Evolutionary conservation across 1,139 yeast species (phyloP).

Genomic region (Zhuliangozyma blackwelliae): DNA sequence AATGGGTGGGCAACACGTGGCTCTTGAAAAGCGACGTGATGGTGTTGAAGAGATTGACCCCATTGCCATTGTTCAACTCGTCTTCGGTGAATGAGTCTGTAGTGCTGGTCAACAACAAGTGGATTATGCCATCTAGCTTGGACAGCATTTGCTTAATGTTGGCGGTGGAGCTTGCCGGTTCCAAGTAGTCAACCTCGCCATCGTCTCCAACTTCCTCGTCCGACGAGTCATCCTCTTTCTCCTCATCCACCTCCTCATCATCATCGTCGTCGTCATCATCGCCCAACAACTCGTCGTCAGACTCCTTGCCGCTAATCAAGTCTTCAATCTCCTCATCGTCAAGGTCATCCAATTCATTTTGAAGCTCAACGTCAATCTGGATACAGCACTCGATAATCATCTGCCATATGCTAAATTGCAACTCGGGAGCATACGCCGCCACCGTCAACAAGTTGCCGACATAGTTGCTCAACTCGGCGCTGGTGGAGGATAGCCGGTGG

Average conservation of each 20-base stretch:
- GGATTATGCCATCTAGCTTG: slow-evolving; percentile 68
- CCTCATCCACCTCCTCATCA: slow-evolving; percentile 15
- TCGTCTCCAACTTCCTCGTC: slow-evolving; percentile 24
- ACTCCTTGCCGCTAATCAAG: slow-evolving; percentile 52
- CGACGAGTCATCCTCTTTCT: slow-evolving; percentile 20
- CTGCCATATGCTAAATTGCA: slow-evolving; percentile 74
- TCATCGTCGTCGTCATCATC: slow-evolving; percentile 29
- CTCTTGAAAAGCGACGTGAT: slow-evolving; percentile 73
- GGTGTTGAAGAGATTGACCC: slow-evolving; percentile 71
- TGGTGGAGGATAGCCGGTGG: slow-evolving; percentile 62
- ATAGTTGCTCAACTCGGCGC: slow-evolving; percentile 55
- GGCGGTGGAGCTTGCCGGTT: slow-evolving; percentile 41
- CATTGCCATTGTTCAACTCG: slow-evolving; percentile 55
- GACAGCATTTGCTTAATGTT: slow-evolving; percentile 55
- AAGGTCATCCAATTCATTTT: slow-evolving; percentile 78
- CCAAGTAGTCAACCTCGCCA: slow-evolving; percentile 36
- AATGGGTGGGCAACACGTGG: slow-evolving; percentile 86
- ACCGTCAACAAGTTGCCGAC: slow-evolving; percentile 58
- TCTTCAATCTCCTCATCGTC: slow-evolving; percentile 73
- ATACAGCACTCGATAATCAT: slow-evolving; percentile 74
- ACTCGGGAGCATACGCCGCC: slow-evolving; percentile 67
- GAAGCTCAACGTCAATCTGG: slow-evolving; percentile 89
- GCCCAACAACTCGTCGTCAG: slow-evolving; percentile 24
- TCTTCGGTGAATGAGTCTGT: slow-evolving; percentile 47
- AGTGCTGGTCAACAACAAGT: slow-evolving; percentile 50